phyloP scores from a whole-genome alignment of 2,329 filamentous ascomycete species.

The Aspergillus felis region DNA sequence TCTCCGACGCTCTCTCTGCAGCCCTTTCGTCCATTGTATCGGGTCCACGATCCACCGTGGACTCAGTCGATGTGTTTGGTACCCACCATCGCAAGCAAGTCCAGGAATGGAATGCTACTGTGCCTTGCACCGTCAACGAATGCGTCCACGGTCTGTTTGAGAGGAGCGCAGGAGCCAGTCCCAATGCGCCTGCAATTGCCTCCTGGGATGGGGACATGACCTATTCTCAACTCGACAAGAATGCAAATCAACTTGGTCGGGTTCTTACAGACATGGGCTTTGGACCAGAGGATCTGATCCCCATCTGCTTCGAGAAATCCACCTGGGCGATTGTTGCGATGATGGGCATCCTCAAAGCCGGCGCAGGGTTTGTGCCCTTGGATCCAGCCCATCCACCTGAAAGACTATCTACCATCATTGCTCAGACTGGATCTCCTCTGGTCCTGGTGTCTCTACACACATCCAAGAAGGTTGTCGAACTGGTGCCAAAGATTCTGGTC shows the following conservation, averaged over 20 bases:
- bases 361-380: constrained; percentile 1
- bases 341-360: background rate
- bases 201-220: background rate
- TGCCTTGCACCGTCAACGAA: background rate
- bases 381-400: background rate
- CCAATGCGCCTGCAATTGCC: background rate
- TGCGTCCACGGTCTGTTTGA: background rate
- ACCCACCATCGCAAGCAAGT: background rate
- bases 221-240: background rate
- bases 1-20: background rate
- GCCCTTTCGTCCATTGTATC: background rate
- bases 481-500: background rate
- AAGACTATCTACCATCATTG: background rate
- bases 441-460: background rate
- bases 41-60: background rate
- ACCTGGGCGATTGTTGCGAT: background rate
- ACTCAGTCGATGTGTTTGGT: background rate
- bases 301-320: constrained; percentile 1
- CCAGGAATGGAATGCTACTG: background rate
- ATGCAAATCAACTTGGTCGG: background rate
- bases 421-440: background rate
- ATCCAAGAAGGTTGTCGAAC: background rate
- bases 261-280: background rate
- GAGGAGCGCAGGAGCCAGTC: background rate
- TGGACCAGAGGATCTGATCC: background rate